Evolutionary conservation across 306 rosid species (phyloP).

Genomic region (Adenanthera pavonina): DNA sequence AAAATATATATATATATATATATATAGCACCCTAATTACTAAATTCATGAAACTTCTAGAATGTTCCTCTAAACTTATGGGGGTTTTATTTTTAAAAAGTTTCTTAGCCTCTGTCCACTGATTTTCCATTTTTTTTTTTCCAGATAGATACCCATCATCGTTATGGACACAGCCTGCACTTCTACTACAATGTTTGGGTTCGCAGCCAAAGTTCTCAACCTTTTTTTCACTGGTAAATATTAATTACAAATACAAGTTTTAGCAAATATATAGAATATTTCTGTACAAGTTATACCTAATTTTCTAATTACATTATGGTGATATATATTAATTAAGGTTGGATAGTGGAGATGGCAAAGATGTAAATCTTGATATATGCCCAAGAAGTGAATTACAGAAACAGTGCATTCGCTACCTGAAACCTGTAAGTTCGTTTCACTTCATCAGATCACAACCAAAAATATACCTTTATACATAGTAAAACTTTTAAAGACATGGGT

Average conservation of each 20-base stretch:
- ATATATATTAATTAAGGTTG: constrained; percentile 61
- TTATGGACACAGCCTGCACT: constrained; percentile 81
- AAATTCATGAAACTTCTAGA: background rate
- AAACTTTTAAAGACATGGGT: too few relatives aligned
- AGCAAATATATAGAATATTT: background rate
- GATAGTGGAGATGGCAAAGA: constrained; percentile 92
- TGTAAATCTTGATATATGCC: constrained; percentile 61
- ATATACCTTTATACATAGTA: too few relatives aligned
- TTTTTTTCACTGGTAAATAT: constrained; percentile 79
- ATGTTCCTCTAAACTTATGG: background rate
- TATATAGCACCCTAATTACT: background rate
- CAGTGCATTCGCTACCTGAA: constrained; percentile 87
- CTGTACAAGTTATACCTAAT: background rate
- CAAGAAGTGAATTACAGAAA: constrained; percentile 57
- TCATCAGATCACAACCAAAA: too few relatives aligned
- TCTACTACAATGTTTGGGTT: constrained; percentile 76
- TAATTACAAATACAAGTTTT: background rate
- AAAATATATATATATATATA: too few relatives aligned
- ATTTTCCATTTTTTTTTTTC: background rate
- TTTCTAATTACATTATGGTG: constrained; percentile 25
- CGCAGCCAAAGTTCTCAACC: constrained; percentile 71
- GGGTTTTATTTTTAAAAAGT: too few relatives aligned
- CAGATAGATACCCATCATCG: constrained; percentile 95
- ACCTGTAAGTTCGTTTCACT: constrained; percentile 66
- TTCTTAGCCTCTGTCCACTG: too few relatives aligned